Conservation (phyloP, 495 filamentous ascomycete genomes). For the Annulohypoxylon moriforme region DNA sequence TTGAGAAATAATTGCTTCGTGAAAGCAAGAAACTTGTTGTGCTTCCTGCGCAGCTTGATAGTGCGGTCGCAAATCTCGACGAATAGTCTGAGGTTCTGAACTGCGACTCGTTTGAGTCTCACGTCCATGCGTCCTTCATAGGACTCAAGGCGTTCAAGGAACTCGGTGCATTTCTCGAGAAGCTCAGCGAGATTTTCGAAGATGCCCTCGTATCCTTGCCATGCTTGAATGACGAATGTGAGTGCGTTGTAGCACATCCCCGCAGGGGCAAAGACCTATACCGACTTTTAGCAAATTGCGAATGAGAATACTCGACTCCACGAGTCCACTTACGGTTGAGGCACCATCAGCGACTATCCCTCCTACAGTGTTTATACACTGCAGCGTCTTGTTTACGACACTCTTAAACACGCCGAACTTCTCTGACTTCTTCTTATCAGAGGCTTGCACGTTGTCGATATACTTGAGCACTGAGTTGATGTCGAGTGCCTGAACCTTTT, state of each 20-base stretch:
- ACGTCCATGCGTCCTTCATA: constrained; percentile 54
- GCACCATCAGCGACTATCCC: constrained; percentile 50
- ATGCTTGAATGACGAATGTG: constrained; percentile 54
- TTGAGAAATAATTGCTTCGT: constrained; percentile 53
- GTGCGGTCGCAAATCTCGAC: constrained; percentile 56
- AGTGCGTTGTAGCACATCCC: constrained; percentile 56
- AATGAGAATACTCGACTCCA: background rate
- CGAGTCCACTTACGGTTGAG: constrained; percentile 46
- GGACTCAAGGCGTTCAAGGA: constrained; percentile 52
- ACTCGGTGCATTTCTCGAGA: constrained; percentile 52
- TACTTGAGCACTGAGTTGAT: constrained; percentile 50
- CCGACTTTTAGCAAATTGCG: constrained; percentile 22
- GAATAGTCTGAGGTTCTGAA: constrained; percentile 55
- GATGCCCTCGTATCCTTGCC: constrained; percentile 56
- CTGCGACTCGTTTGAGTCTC: constrained; percentile 52
- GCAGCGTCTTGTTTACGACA: constrained; percentile 50
- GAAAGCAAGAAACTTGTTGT: constrained; percentile 47
- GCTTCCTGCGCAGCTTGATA: constrained; percentile 53
- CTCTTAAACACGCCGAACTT: constrained; percentile 45
- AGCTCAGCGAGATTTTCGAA: constrained; percentile 54
- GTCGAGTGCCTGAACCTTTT: constrained; percentile 45
- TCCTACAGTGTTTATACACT: constrained; percentile 53
- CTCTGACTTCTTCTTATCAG: constrained; percentile 44
- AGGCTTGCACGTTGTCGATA: constrained; percentile 45
- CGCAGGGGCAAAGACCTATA: constrained; percentile 53